phyloP scores from a whole-genome alignment of 768 basidiomycete species.

The Pleurotus eryngii region DNA sequence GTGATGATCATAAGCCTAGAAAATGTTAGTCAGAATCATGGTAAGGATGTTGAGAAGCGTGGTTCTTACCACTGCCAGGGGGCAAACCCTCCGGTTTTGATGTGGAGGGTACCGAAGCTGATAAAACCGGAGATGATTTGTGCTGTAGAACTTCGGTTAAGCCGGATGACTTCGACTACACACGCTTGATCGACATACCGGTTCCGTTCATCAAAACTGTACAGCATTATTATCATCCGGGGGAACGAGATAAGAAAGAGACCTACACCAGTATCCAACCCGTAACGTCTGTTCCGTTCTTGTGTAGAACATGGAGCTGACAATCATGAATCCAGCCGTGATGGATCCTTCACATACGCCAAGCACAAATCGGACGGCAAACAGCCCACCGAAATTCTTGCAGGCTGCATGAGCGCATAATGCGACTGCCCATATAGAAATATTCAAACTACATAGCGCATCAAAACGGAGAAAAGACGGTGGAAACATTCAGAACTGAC shows the following conservation, averaged over 20 bases:
- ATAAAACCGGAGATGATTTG: slow-evolving; percentile 70
- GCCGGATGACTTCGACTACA: neutral
- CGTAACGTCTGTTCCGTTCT: slow-evolving; percentile 64
- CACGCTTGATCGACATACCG: slow-evolving; percentile 31
- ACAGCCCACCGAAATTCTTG: slow-evolving; percentile 62
- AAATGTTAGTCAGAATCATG: neutral
- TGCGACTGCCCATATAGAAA: slow-evolving; percentile 62
- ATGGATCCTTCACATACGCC: slow-evolving; percentile 72
- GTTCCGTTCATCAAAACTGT: slow-evolving; percentile 75
- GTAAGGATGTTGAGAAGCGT: neutral
- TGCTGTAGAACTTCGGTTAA: slow-evolving; percentile 33
- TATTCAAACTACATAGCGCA: slow-evolving; percentile 47
- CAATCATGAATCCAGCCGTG: slow-evolving; percentile 75
- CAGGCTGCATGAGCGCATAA: slow-evolving; percentile 66
- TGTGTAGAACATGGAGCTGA: slow-evolving; percentile 78
- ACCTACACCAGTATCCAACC: slow-evolving; percentile 77
- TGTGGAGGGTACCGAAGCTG: slow-evolving; percentile 65
- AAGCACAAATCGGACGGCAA: slow-evolving; percentile 60
- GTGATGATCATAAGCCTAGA: slow-evolving; percentile 69
- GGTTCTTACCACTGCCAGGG: slow-evolving; percentile 71
- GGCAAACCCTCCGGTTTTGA: slow-evolving; percentile 50
- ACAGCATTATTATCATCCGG: neutral
- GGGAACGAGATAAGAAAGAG: neutral
- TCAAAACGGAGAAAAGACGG: neutral
- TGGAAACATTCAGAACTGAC: slow-evolving; percentile 25